phyloP scores from a whole-genome alignment of 371 early-diverging fungal species.

The Enterocytospora artemiae region DNA sequence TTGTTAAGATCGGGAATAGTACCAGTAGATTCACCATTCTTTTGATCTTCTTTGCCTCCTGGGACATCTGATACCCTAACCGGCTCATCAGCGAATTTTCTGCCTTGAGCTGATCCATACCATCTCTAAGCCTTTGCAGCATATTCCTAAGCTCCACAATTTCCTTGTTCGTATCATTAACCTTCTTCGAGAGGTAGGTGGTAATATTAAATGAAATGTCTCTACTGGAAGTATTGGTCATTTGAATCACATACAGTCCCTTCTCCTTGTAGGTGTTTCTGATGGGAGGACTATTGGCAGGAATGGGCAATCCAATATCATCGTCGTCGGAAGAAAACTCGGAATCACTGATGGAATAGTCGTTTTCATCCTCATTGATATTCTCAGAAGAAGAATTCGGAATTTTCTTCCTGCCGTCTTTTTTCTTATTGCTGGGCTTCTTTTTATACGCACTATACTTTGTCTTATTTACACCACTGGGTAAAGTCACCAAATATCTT shows the following conservation, averaged over 20 bases:
- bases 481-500: not conserved
- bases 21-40: slow-evolving; percentile 9
- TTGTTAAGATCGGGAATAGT: slow-evolving; percentile 10
- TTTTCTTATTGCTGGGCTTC: not conserved
- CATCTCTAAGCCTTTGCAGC: not conserved
- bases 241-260: slow-evolving; percentile 2
- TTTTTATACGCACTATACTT: not conserved
- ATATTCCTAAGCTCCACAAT: slow-evolving; percentile 2
- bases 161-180: slow-evolving; percentile 7
- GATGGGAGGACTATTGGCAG: too few relatives aligned
- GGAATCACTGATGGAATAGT: not conserved
- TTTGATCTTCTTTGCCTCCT: slow-evolving; percentile 10
- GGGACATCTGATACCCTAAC: not conserved
- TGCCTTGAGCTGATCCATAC: not conserved
- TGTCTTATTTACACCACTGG: not conserved
- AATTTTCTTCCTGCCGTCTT: not conserved
- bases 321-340: too few relatives aligned
- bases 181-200: slow-evolving; percentile 7
- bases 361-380: not conserved
- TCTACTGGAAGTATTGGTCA: not conserved
- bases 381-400: not conserved
- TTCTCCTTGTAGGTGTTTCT: not conserved
- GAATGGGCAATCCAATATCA: too few relatives aligned
- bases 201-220: not conserved
- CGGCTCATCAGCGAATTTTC: slow-evolving; percentile 3